These are phyloP conservation scores for Celoporthe dispersa DNA, from an alignment of 2,329 filamentous ascomycete species.

Conservation along the genomic window DNA sequence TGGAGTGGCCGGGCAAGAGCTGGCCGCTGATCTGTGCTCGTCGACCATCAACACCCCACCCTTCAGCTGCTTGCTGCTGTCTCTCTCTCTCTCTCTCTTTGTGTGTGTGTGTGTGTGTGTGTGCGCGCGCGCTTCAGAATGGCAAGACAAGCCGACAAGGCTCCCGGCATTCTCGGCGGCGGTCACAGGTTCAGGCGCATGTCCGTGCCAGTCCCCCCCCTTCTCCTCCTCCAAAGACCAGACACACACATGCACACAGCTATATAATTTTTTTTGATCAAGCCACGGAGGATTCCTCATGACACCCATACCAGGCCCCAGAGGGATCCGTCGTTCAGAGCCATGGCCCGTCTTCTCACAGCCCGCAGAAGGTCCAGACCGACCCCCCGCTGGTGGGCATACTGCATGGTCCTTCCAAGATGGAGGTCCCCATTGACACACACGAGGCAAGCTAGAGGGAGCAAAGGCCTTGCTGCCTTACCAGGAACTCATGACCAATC, in stretches of 20 bases:
- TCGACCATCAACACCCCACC: background rate
- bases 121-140: background rate
- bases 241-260: background rate
- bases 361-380: background rate
- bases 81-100: too few species aligned
- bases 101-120: background rate
- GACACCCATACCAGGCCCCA: background rate
- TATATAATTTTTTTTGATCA: too few species aligned
- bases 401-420: background rate
- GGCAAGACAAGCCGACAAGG: background rate
- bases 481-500: constrained; percentile 18
- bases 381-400: background rate
- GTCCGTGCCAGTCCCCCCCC: background rate
- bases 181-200: background rate
- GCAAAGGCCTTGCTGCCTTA: constrained; percentile 18
- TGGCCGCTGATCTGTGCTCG: background rate
- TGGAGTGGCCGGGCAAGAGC: background rate
- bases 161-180: background rate
- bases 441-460: constrained; percentile 1
- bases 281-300: constrained; percentile 5
- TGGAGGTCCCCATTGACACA: background rate
- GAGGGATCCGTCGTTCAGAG: background rate
- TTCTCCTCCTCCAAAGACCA: background rate
- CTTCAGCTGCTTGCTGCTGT: background rate
- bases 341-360: background rate